These are phyloP conservation scores for Ceratobasidium sp. DNA, from an alignment of 1,284 basidiomycete genomes.

Conservation along the genomic window DNA sequence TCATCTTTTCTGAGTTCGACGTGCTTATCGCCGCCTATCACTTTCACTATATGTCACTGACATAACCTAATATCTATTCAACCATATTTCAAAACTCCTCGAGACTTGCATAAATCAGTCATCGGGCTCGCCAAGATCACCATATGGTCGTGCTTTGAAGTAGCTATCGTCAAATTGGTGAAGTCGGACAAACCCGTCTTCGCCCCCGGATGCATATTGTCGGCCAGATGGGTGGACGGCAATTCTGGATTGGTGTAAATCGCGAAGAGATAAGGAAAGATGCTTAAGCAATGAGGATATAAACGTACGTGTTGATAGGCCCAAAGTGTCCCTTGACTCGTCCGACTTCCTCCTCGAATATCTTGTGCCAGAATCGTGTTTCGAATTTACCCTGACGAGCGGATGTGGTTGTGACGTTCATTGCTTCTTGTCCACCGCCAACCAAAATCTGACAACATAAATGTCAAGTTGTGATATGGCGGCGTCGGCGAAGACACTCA, in stretches of 20 bases:
- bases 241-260: constrained; percentile 65
- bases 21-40: too few species aligned
- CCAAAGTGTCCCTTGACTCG: constrained; percentile 98
- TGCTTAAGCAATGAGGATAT: not conserved
- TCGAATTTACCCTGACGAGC: constrained; percentile 97
- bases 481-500: constrained; percentile 56
- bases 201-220: constrained; percentile 93
- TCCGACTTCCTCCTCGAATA: constrained; percentile 98
- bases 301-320: constrained; percentile 92
- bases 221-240: constrained; percentile 93
- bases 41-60: not conserved
- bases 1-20: too few species aligned
- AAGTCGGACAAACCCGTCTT: constrained; percentile 95
- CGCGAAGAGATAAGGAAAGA: not conserved
- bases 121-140: constrained; percentile 81
- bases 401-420: constrained; percentile 97
- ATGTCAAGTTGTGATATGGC: constrained; percentile 2
- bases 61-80: not conserved
- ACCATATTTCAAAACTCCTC: not conserved
- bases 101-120: constrained; percentile 44
- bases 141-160: constrained; percentile 90
- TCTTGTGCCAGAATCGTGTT: constrained; percentile 98
- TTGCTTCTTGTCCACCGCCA: constrained; percentile 98
- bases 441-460: constrained; percentile 74
- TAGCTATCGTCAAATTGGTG: constrained; percentile 94